Evolutionary conservation across 2,329 filamentous ascomycete species (phyloP).

Genomic region (Verticillium zaregamsianum): DNA sequence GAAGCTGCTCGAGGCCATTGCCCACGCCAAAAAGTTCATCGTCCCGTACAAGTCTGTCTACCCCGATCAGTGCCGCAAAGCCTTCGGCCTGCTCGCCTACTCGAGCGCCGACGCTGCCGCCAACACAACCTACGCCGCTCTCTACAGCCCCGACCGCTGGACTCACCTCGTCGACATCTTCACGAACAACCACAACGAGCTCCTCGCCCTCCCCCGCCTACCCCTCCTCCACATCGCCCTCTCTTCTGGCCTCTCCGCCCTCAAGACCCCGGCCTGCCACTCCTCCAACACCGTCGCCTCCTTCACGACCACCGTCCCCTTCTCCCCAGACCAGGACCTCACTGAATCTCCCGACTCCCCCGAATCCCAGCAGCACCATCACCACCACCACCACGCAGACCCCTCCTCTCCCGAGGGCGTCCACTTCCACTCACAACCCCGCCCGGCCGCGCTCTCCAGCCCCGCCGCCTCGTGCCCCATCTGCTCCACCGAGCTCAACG

Average conservation of each 20-base stretch:
- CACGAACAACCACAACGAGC: constrained; percentile 77
- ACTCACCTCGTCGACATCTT: constrained; percentile 73
- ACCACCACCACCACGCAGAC: constrained; percentile 21
- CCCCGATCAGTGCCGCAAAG: constrained; percentile 63
- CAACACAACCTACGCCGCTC: constrained; percentile 38
- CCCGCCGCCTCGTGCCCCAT: constrained; percentile 64
- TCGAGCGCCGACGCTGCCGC: constrained; percentile 51
- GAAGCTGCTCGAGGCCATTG: constrained; percentile 71
- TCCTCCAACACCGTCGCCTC: constrained; percentile 43
- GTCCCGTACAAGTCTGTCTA: constrained; percentile 66
- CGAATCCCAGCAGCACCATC: constrained; percentile 10
- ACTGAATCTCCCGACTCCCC: not conserved
- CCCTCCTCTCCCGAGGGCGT: constrained; percentile 6
- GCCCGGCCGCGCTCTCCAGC: not conserved
- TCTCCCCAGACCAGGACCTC: not conserved
- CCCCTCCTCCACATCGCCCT: constrained; percentile 89
- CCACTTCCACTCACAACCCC: constrained; percentile 5
- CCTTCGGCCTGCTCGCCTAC: constrained; percentile 78
- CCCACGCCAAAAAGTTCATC: constrained; percentile 79
- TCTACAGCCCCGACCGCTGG: constrained; percentile 77
- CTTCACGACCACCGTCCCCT: not conserved
- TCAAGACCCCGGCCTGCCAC: constrained; percentile 95
- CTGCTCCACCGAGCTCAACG: constrained; percentile 91
- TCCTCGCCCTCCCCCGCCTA: constrained; percentile 76
- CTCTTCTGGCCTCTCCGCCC: constrained; percentile 83